A percentile compares a stretch with the other conserved stretches of the same genome.
Evolutionary conservation across 371 early-diverging fungal species (phyloP).

Genomic region (Haplosporangium sp.): DNA sequence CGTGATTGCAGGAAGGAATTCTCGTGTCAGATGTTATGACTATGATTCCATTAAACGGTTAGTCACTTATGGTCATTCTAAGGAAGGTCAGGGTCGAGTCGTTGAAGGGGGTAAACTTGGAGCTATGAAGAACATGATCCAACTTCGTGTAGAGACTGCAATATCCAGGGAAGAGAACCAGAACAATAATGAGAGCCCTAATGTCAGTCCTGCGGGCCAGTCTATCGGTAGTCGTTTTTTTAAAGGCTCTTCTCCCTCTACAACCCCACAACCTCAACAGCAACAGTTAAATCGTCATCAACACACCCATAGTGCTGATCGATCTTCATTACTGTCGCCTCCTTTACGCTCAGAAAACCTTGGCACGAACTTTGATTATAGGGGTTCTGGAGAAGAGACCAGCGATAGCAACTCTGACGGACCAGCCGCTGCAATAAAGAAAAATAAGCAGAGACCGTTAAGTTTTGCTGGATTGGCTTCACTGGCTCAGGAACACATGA

Average conservation of each 20-base stretch:
- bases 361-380: background rate
- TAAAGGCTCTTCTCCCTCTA: constrained; percentile 20
- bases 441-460: constrained; percentile 33
- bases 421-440: constrained; percentile 15
- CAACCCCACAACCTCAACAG: background rate
- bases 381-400: background rate
- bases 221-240: constrained; percentile 8
- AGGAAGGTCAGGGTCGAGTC: constrained; percentile 37
- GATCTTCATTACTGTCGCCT: constrained; percentile 35
- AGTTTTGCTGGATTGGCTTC: constrained; percentile 50
- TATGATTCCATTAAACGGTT: constrained; percentile 46
- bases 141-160: constrained; percentile 47
- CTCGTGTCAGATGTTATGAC: constrained; percentile 47
- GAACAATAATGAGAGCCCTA: background rate
- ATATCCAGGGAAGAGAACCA: constrained; percentile 10
- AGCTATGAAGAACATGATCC: constrained; percentile 50
- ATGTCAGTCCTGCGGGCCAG: constrained; percentile 9
- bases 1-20: constrained; percentile 49
- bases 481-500: constrained; percentile 42
- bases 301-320: constrained; percentile 27
- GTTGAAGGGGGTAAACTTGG: constrained; percentile 43
- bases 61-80: constrained; percentile 45
- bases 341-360: constrained; percentile 29
- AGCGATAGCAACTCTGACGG: background rate
- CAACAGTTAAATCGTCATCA: constrained; percentile 13